These are phyloP conservation scores for Solanum tarijense DNA, from an alignment of 257 asterid genomes.

Conservation along the genomic window DNA sequence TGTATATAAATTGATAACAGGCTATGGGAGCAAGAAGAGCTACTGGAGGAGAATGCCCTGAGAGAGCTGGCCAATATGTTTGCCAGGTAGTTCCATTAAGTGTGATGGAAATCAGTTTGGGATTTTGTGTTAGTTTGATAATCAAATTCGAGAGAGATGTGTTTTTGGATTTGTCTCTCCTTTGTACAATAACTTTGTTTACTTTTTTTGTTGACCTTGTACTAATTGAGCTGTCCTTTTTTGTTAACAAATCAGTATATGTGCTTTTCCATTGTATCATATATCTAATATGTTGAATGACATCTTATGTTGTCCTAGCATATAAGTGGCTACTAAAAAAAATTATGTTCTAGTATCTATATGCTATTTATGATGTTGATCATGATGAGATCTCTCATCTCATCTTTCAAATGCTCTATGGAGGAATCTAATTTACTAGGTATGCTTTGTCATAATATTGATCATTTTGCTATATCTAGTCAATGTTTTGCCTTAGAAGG, in stretches of 20 bases:
- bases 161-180: background rate
- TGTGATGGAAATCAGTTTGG: background rate
- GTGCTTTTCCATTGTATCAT: background rate
- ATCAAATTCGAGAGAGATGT: background rate
- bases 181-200: background rate
- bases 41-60: conserved; percentile 44
- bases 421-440: background rate
- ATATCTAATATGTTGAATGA: background rate
- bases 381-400: background rate
- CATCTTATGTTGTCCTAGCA: background rate
- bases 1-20: conserved; percentile 13
- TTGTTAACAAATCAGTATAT: background rate
- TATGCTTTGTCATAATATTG: background rate
- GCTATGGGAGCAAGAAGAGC: conserved; percentile 35
- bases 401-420: background rate
- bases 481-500: background rate
- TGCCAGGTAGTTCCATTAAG: conserved; percentile 44
- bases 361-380: background rate
- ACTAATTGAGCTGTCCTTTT: background rate
- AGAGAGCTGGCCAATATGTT: conserved; percentile 55
- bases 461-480: background rate
- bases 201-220: background rate
- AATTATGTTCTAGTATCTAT: background rate
- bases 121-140: background rate
- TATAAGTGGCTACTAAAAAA: background rate